Percentiles rank a stretch among this genome's conserved stretches.
These are phyloP conservation scores for Colletotrichum aenigma DNA, from an alignment of 2,329 filamentous ascomycete genomes.

Conservation along the genomic window DNA sequence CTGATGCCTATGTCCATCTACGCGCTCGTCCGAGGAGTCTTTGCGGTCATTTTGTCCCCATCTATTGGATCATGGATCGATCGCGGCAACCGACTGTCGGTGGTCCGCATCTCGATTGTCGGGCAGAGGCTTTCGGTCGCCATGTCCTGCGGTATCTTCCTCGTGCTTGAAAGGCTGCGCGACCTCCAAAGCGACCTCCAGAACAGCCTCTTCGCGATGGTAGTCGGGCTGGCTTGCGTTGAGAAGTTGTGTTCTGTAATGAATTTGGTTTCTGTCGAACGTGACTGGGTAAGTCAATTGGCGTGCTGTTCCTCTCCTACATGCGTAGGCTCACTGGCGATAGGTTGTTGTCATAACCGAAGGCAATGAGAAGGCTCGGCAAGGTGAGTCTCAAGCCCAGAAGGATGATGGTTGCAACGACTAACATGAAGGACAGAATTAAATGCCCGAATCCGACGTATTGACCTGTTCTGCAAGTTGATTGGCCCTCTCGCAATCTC, in stretches of 20 bases:
- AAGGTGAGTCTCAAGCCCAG: not conserved
- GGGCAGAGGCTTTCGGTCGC: slow-evolving; percentile 49
- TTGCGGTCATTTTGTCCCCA: slow-evolving; percentile 63
- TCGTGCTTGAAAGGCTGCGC: slow-evolving; percentile 28
- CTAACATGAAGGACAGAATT: slow-evolving; percentile 30
- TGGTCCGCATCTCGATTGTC: slow-evolving; percentile 56
- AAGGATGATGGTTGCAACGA: fast-evolving
- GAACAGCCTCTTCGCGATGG: slow-evolving; percentile 32
- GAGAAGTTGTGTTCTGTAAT: not conserved
- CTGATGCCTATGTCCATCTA: slow-evolving; percentile 73
- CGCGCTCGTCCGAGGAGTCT: slow-evolving; percentile 62
- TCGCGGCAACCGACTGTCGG: slow-evolving; percentile 49
- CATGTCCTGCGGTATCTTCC: slow-evolving; percentile 51
- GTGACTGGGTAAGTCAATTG: not conserved
- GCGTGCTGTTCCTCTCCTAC: not conserved
- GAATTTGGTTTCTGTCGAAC: not conserved
- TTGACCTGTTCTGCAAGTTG: slow-evolving; percentile 64
- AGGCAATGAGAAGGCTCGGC: slow-evolving; percentile 32
- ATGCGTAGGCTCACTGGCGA: not conserved
- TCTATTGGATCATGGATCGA: slow-evolving; percentile 66
- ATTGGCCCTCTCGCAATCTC: slow-evolving; percentile 56
- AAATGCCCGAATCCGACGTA: slow-evolving; percentile 61
- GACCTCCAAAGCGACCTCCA: slow-evolving; percentile 1
- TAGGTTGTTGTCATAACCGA: slow-evolving; percentile 52
- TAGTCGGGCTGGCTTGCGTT: slow-evolving; percentile 53